Percentiles rank a stretch among this genome's conserved stretches.
Evolutionary conservation across 2,329 filamentous ascomycete genomes (phyloP).

Genomic region (Exserohilum rostratum): DNA sequence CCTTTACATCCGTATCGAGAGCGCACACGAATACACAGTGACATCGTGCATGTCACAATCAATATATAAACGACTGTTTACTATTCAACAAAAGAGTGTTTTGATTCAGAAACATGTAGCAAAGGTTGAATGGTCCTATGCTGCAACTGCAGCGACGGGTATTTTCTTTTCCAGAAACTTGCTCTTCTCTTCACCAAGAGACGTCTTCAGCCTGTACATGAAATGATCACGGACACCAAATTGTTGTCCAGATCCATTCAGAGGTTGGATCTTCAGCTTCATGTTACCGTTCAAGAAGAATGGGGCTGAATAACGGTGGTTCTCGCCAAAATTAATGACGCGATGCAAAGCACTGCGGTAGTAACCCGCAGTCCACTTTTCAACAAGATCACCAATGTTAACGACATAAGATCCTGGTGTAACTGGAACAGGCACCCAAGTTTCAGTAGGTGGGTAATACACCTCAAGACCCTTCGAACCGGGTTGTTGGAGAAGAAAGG

Average conservation of each 20-base stretch:
- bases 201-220: background rate
- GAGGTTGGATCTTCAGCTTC: background rate
- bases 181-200: background rate
- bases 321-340: constrained; percentile 9
- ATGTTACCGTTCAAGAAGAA: background rate
- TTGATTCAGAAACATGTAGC: too few species aligned
- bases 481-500: constrained; percentile 20
- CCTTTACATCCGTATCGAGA: too few species aligned
- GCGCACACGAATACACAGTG: too few species aligned
- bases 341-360: constrained; percentile 16
- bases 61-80: too few species aligned
- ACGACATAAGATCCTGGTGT: constrained; percentile 9
- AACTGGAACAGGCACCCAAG: constrained; percentile 14
- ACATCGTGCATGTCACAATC: too few species aligned
- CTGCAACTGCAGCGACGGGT: background rate
- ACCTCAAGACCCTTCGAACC: constrained; percentile 20
- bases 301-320: background rate
- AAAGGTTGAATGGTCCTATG: too few species aligned
- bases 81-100: too few species aligned
- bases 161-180: background rate
- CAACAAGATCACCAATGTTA: constrained; percentile 14
- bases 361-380: constrained; percentile 15
- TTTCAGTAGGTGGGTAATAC: background rate
- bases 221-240: background rate
- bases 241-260: background rate